Conservation (phyloP, 108 stramenopile genomes). For the Cyclotella atomus region DNA sequence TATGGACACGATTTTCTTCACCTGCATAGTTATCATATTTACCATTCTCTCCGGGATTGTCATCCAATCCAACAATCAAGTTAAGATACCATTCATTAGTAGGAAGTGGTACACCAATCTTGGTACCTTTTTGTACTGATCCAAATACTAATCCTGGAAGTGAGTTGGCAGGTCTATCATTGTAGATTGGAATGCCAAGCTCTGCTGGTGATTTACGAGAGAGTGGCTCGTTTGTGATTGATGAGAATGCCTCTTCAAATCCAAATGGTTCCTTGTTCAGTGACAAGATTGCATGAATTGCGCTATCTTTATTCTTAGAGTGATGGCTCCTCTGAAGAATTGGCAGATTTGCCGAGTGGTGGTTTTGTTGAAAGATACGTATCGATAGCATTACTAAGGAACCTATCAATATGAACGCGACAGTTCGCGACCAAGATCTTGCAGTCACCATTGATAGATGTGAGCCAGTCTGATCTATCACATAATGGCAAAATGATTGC, state of each 20-base stretch:
- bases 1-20: conserved; percentile 63
- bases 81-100: conserved; percentile 89
- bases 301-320: not conserved
- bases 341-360: too few relatives aligned
- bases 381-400: too few relatives aligned
- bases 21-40: conserved; percentile 53
- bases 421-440: too few relatives aligned
- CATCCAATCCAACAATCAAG: conserved; percentile 56
- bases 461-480: too few relatives aligned
- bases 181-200: conserved; percentile 30
- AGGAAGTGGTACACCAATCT: conserved; percentile 54
- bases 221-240: conserved; percentile 29
- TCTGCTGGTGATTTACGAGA: conserved; percentile 31
- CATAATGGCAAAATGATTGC: too few relatives aligned
- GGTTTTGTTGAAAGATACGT: too few relatives aligned
- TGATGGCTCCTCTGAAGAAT: not conserved
- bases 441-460: too few relatives aligned
- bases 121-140: conserved; percentile 8
- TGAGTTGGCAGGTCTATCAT: conserved; percentile 32
- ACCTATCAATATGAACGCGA: too few relatives aligned
- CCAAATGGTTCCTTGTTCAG: conserved; percentile 6
- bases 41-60: conserved; percentile 13
- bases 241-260: conserved; percentile 23
- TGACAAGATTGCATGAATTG: not conserved
- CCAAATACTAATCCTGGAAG: conserved; percentile 40